phyloP scores from a whole-genome alignment of 805 yeast species.

The Candida schatavii region DNA sequence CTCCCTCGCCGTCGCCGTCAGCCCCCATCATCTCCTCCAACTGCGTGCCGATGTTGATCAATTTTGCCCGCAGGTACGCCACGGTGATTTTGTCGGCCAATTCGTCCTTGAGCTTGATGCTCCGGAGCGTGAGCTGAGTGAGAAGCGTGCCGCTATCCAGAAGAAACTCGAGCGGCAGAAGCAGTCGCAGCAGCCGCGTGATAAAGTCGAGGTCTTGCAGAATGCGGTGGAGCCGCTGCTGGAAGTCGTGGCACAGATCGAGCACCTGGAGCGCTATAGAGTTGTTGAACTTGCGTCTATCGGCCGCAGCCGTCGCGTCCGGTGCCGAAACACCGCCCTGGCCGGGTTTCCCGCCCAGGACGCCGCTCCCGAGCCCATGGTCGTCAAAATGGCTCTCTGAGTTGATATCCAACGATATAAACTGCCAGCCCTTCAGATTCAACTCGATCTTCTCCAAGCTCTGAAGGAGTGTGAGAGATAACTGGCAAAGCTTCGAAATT shows the following conservation, averaged over 20 bases:
- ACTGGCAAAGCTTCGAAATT: conserved; percentile 47
- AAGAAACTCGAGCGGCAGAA: conserved; percentile 46
- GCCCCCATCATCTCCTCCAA: conserved; percentile 48
- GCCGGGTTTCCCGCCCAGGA: too few species aligned
- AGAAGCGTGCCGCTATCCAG: conserved; percentile 52
- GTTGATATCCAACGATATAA: conserved; percentile 49
- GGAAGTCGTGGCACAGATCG: conserved; percentile 46
- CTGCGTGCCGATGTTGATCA: conserved; percentile 63
- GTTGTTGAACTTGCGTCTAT: conserved; percentile 41
- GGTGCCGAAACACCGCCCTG: too few species aligned
- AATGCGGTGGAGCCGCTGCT: conserved; percentile 39
- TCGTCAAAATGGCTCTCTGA: conserved; percentile 37
- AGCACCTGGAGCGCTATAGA: conserved; percentile 55
- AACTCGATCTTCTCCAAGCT: conserved; percentile 49
- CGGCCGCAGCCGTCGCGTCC: conserved; percentile 14
- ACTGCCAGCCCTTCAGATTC: conserved; percentile 53
- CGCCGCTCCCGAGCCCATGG: too few species aligned
- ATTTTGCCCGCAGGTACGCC: conserved; percentile 62
- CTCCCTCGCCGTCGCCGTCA: conserved; percentile 18
- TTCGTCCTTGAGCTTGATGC: conserved; percentile 48
- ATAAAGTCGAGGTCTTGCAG: conserved; percentile 46
- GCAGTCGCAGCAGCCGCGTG: conserved; percentile 38
- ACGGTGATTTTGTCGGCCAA: conserved; percentile 53
- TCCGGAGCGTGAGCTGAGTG: conserved; percentile 43
- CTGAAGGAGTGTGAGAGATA: conserved; percentile 45